Conservation (phyloP, 768 basidiomycete genomes). For the Terana coerulea region DNA sequence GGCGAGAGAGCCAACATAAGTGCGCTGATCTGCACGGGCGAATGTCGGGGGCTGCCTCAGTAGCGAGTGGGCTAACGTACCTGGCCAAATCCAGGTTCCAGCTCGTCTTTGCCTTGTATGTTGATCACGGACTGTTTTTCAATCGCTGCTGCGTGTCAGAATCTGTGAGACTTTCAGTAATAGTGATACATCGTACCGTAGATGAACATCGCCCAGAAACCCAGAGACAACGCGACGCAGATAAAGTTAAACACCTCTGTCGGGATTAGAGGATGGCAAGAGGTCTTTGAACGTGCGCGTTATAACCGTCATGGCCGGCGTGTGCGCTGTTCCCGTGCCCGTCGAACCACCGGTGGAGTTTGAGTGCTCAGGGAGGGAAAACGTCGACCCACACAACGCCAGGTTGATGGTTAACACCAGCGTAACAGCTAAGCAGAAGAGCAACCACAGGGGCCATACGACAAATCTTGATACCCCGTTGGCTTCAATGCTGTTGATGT, state of each 20-base stretch:
- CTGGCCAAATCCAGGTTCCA: too few species aligned
- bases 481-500: constrained; percentile 16
- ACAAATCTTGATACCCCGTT: constrained; percentile 15
- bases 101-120: too few species aligned
- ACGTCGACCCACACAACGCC: constrained; percentile 17
- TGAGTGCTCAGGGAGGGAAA: constrained; percentile 7
- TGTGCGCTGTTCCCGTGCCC: neutral
- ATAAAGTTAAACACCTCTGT: constrained; percentile 9
- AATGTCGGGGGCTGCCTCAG: too few species aligned
- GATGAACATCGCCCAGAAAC: constrained; percentile 20
- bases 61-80: too few species aligned
- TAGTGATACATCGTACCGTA: too few species aligned
- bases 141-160: too few species aligned
- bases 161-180: too few species aligned
- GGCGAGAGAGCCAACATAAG: constrained; percentile 19
- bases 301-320: constrained; percentile 1
- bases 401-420: constrained; percentile 20
- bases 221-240: constrained; percentile 12
- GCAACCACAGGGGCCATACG: constrained; percentile 24
- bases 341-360: neutral
- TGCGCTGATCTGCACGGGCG: constrained; percentile 24
- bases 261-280: constrained; percentile 11
- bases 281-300: neutral
- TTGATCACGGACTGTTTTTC: too few species aligned
- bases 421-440: constrained; percentile 23